Base-by-base conservation (phyloP, 2,329 filamentous ascomycete genomes). In the Aureobasidium sp. region DNA sequence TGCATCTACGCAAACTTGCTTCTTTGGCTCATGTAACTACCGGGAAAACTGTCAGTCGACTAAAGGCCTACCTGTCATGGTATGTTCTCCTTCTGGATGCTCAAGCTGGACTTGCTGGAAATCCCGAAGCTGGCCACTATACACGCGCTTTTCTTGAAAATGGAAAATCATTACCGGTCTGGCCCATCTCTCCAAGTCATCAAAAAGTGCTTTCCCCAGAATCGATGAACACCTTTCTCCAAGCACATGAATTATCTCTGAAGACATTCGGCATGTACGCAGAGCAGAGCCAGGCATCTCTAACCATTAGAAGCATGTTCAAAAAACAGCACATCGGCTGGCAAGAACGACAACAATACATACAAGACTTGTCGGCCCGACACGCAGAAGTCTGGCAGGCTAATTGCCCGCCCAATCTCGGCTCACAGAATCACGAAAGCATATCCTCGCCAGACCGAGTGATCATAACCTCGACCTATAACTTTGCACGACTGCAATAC, bases 41-140 rank as follows among this genome's bases (percentile, higher is more conserved):
- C 12, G 38, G 29, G 7, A 3, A 6, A 2, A 10, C 38, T 12
- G 49, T 52, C 14, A 40, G 38, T 34, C 35, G 49, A 11, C n/a
- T 52, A 2, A 42, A 52, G 19, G 37, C 49, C 8, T 52, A 76
- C 57, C 68, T 80, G 6, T 64, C 79, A 14, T 80, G 78, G 77
- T 74, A 71, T 64, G 70, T 79, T 32, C 75, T 74, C 59, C 71
- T 72, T 49, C 72, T 81, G 40, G 79, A 81, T 58, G 22, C 51
- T 2, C 55, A 56, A 22, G 42, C 55, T 7, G 50, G 41, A 7
- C 21, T 49, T 19, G 55, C 51, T 6, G 55, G 55, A 8, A 54
- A 56, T 19, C 21, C 48, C 3, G 55, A 56, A 38, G 37, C 55
- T 4, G 55, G 55, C 8, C 32, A 37, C n/a, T 56, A 52, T 16